Evolutionary conservation across 805 yeast genomes (phyloP), one percentile per base, ranked within the genome.

Genomic region (Ogataea philodendri): DNA sequence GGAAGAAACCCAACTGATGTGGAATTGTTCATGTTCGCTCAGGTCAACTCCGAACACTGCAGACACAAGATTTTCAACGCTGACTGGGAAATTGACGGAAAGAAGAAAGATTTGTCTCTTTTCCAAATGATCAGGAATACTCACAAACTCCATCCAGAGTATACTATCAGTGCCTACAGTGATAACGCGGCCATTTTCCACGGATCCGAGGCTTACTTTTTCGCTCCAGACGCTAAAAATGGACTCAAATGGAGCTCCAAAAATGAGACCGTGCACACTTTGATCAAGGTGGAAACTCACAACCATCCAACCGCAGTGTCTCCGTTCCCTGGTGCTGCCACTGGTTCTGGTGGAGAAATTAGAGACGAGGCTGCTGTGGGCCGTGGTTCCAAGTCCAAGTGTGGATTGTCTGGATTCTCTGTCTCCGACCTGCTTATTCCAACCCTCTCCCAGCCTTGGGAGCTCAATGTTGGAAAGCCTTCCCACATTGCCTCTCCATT

Each of bases 361-460:
- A 85, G 99, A 73, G 99, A 93, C 64, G 99, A 93, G 68, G 98
- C 97, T 67, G 98, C 99, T 19, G 96, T 93, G 16, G 99, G 99
- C 46, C 79, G 97, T 62, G 99, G 99, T 29, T 90, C 97, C 16
- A 87, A 87, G 63, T 78, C 97, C 27, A 90, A 93, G 66, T 95
- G 97, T 57, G 99, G 99, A 37, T 70, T 93, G 44, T 72, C 95
- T 26, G 99, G 99, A 7, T 93, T 80, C 63, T 75, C 94, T 8
- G 96, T 88, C 15, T 81, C 95, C 24, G 97, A 93, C 63, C 72
- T 93, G 60, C 70, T 76, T 46, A 89, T 93, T 51, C 98, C 98
- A 30, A 77, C 69, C 15, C 74, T 78, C 55, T 72, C 72, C 42
- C 97, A 89, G 67, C 97, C 97, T 22, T 93, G 99, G 99, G 99